Base-by-base conservation (phyloP, 2,329 filamentous ascomycete genomes). In the Beauveria varroae region DNA sequence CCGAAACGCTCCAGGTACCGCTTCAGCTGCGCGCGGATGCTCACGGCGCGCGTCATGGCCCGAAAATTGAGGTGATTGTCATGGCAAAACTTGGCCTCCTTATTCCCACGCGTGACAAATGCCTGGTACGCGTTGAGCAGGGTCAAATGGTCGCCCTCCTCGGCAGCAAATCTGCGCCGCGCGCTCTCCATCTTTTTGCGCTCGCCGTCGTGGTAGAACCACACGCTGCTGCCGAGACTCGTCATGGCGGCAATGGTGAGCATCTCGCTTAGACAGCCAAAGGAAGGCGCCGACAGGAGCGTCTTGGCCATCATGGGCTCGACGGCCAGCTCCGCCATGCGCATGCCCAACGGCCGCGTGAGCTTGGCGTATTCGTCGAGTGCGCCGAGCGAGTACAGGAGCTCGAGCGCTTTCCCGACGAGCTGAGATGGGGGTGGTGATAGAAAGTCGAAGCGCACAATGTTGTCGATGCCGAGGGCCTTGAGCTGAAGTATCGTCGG, bases 251-350 rank as follows among this genome's bases (percentile, higher is more conserved):
- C 91, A 65, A 98, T 96, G 2, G 88, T 91, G 28, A 98, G 81
- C 57, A 98, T 89, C 73, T 97, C 93, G 70, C 85, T 88, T 14
- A 96, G 76, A 67, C 93, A 97, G 43, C 81, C 81, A 74, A 96
- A 96, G 0, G 82, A 79, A 5, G 85, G 77, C 0, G 93, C 89
- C 20, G 87, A 85, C 9, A 98, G 84, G 5, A 97, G 79, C 0
- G 89, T 90, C 75, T 93, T 96, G 7, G 89, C 91, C 83, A 97
- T 95, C 91, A 97, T 97, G 0, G 95, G 95, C 67, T 96, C 91
- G 8, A 98, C 85, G 0, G 93, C 89, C 49, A 99, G 79, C 72
- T 98, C 93, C 0, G 95, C 93, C 92, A 98, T 97, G 49, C 91
- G 84, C 63, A 85, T 80, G 1, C 95, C 95, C n/a, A 97, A 78